These are phyloP conservation scores for Knufia petricola DNA, from an alignment of 2,329 filamentous ascomycete species.

Conservation along the genomic window DNA sequence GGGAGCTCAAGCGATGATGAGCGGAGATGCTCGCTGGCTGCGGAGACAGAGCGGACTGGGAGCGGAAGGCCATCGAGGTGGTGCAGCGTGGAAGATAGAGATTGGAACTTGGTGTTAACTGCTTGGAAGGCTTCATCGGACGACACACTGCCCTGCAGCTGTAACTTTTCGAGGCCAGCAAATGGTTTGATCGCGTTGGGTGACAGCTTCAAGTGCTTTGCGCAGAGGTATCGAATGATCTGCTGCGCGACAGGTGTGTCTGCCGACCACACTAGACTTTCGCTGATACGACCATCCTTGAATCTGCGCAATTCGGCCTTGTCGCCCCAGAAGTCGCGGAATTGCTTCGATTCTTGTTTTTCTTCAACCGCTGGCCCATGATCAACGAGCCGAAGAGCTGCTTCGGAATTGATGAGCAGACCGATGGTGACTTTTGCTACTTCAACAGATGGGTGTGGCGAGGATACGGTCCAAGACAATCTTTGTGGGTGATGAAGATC, in stretches of 20 bases:
- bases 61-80: slow-evolving; percentile 74
- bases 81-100: slow-evolving; percentile 58
- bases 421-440: slow-evolving; percentile 10
- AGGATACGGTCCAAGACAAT: slow-evolving; percentile 6
- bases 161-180: slow-evolving; percentile 32
- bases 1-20: slow-evolving; percentile 48
- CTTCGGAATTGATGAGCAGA: slow-evolving; percentile 62
- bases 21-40: slow-evolving; percentile 62
- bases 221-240: slow-evolving; percentile 63
- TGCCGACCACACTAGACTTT: slow-evolving; percentile 77
- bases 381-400: slow-evolving; percentile 68
- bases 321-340: slow-evolving; percentile 89
- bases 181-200: slow-evolving; percentile 47
- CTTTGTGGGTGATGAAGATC: slow-evolving; percentile 41
- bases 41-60: slow-evolving; percentile 69
- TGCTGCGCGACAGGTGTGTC: slow-evolving; percentile 62
- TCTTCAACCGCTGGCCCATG: slow-evolving; percentile 80
- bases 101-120: slow-evolving; percentile 49
- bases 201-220: slow-evolving; percentile 56
- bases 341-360: slow-evolving; percentile 68
- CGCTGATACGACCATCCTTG: slow-evolving; percentile 86
- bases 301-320: slow-evolving; percentile 89
- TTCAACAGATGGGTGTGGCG: background rate
- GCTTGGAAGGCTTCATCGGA: slow-evolving; percentile 16
- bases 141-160: slow-evolving; percentile 10